Conservation (phyloP, 2,329 filamentous ascomycete genomes). For the Cucurbitaria berberidis region DNA sequence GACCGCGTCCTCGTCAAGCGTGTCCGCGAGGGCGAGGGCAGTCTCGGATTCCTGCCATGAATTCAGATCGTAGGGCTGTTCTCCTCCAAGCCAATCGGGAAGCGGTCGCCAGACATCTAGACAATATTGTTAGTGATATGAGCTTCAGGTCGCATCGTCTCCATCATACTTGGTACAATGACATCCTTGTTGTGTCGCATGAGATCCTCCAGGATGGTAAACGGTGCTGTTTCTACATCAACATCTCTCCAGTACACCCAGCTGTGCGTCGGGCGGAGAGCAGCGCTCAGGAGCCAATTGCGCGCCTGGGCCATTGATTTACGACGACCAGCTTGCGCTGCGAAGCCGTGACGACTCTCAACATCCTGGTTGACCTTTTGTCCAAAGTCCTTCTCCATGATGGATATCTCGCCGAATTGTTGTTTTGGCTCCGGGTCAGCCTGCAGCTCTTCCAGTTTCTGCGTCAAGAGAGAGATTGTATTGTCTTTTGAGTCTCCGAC, state of each 20-base stretch:
- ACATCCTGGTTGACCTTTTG: conserved; percentile 98
- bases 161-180: conserved; percentile 89
- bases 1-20: conserved; percentile 94
- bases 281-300: conserved; percentile 95
- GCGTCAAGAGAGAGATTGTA: conserved; percentile 76
- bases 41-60: conserved; percentile 99
- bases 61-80: conserved; percentile 97
- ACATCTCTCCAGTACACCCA: conserved; percentile 99
- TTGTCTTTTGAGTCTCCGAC: conserved; percentile 97
- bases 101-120: conserved; percentile 92
- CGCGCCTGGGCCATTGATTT: conserved; percentile 98
- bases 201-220: conserved; percentile 94
- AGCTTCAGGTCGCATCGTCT: background rate
- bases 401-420: conserved; percentile 93
- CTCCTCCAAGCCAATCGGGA: conserved; percentile 96
- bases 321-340: conserved; percentile 87
- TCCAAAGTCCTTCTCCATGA: conserved; percentile 98
- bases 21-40: conserved; percentile 89
- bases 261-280: conserved; percentile 90
- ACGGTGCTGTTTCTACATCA: conserved; percentile 95
- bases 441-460: conserved; percentile 80
- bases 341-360: conserved; percentile 95
- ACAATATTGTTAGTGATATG: conserved; percentile 22
- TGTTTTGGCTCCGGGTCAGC: conserved; percentile 77
- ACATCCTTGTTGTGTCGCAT: conserved; percentile 99